phyloP scores from a whole-genome alignment of 345 rosid genomes.

The Aurinia saxatilis region DNA sequence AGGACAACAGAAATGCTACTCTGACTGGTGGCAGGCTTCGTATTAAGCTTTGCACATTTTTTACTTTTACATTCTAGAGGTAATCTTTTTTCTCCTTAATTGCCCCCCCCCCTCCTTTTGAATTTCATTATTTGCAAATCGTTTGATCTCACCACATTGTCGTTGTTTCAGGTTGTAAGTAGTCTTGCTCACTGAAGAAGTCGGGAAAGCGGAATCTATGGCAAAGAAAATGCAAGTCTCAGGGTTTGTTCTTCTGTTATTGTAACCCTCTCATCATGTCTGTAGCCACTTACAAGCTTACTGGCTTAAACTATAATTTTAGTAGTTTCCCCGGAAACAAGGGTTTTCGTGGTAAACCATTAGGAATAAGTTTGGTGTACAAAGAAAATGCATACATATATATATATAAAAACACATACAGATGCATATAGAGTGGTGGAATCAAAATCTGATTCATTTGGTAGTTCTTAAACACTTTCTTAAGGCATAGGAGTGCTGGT shows the following conservation, averaged over 20 bases:
- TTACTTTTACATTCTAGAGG: constrained; percentile 80
- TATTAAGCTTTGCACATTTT: constrained; percentile 71
- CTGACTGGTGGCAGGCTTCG: constrained; percentile 64
- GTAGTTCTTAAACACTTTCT: constrained; percentile 14
- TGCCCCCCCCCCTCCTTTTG: too few relatives aligned
- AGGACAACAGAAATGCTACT: constrained; percentile 70
- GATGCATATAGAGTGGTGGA: constrained; percentile 32
- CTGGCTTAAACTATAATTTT: constrained; percentile 11
- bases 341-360: constrained; percentile 38
- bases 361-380: constrained; percentile 37
- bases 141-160: background rate
- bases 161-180: constrained; percentile 57
- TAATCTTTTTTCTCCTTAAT: constrained; percentile 14
- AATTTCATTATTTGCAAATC: background rate
- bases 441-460: constrained; percentile 84
- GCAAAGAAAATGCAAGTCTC: constrained; percentile 44
- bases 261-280: constrained; percentile 18
- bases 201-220: constrained; percentile 21
- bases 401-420: constrained; percentile 7
- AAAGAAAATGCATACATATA: constrained; percentile 19
- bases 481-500: constrained; percentile 15
- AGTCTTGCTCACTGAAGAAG: constrained; percentile 42
- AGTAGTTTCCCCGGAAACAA: constrained; percentile 39
- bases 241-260: constrained; percentile 37
- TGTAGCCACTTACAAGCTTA: constrained; percentile 33